Evolutionary conservation across 164 flowering plant species (phyloP).

Genomic region (Chimonanthus salicifolius): DNA sequence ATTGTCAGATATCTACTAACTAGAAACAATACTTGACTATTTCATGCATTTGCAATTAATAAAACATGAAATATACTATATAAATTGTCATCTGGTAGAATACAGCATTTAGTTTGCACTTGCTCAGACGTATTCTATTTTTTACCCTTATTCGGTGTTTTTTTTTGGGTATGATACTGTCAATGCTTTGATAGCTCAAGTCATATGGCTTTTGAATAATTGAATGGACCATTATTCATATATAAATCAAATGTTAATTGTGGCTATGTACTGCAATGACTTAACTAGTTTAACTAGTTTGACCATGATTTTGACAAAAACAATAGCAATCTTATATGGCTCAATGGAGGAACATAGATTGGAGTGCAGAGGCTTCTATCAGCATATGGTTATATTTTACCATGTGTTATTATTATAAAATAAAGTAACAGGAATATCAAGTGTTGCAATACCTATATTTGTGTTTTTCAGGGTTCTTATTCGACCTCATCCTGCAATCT

Average conservation of each 20-base stretch:
- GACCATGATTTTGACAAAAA: background rate
- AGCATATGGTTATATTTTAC: background rate
- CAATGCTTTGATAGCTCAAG: background rate
- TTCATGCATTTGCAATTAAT: background rate
- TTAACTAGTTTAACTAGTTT: too few species aligned
- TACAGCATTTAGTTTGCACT: background rate
- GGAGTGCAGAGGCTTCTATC: background rate
- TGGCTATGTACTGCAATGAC: too few species aligned
- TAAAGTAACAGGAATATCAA: background rate
- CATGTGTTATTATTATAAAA: background rate
- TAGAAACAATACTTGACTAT: background rate
- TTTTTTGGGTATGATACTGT: background rate
- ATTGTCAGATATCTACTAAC: background rate
- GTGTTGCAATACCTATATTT: background rate
- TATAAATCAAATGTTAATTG: too few species aligned
- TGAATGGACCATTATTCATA: background rate
- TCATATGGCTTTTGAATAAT: background rate
- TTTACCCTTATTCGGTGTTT: too few species aligned
- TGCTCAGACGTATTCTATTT: background rate
- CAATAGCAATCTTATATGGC: background rate
- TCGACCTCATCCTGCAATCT: constrained; percentile 97
- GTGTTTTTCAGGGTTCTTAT: constrained; percentile 61
- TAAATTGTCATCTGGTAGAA: background rate
- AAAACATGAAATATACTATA: background rate
- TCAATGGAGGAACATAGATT: background rate